Evolutionary conservation across 345 rosid genomes (phyloP), one percentile per base, ranked within the genome.

Genomic region (Psidium guajava): DNA sequence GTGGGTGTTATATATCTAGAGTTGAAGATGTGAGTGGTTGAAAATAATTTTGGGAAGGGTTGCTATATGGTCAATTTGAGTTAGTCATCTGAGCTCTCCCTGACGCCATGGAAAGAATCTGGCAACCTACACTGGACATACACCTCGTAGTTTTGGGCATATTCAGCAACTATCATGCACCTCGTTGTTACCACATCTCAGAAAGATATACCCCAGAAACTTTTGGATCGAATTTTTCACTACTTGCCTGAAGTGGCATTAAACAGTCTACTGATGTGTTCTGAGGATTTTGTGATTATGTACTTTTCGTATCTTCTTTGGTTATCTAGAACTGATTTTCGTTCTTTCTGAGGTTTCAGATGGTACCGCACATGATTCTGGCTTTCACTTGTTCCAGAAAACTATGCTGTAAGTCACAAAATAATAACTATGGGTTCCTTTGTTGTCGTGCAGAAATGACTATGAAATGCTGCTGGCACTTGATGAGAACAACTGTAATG

Each of bases 391-490:
- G 77, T 44, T 32, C 77, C 77, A 69, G 25, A 69, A 36, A 69
- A 69, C 77, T 69, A 32, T 69, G 47, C 18, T 69, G 40, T 69
- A 69, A 69, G 9, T 47, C 47, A 69, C 25, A 9, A 18, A 21
- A 69, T 56, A 83, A 55, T 40, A 54, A 53, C 27, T 24, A 36
- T 25, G 81, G 49, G 80, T 22, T 82, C 50, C 6, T n/a, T 49
- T 85, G 40, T 84, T 84, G 61, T 87, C 28, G 83, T 87, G 91
- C 95, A 97, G 99, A 88, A 91, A 92, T 87, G 99, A 97, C 89
- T 96, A 97, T 88, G 99, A 97, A 87, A 91, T 97, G 94, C 88
- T 97, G 82, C 91, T 95, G 92, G 94, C 98, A 69, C 95, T 97
- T 73, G 99, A 97, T 89, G 98, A 97, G 84, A 91, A 93, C 87